A percentile compares a stretch with the other conserved stretches of the same genome.
Conservation (phyloP, 306 rosid species). For the Corylus avellana region DNA sequence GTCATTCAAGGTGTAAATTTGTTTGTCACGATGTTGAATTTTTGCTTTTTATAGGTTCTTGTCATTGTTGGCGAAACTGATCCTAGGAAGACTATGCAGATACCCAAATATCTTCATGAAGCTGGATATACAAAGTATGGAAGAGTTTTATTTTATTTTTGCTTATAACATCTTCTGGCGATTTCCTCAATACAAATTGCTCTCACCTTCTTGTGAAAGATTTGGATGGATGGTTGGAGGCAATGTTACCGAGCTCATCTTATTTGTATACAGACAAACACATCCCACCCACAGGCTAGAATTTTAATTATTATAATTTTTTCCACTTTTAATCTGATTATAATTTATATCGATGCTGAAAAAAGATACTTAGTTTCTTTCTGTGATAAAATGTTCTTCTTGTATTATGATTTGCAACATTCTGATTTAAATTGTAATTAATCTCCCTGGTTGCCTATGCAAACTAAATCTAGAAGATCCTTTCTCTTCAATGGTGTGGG, state of each 20-base stretch:
- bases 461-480: neutral
- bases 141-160: conserved; percentile 24
- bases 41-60: conserved; percentile 59
- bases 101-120: conserved; percentile 98
- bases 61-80: conserved; percentile 98
- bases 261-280: neutral
- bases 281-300: neutral
- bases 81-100: conserved; percentile 95
- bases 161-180: neutral
- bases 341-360: neutral
- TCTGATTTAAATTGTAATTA: neutral
- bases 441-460: neutral
- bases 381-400: neutral
- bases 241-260: neutral
- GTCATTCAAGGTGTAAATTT: conserved; percentile 18
- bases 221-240: neutral
- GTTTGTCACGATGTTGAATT: conserved; percentile 15
- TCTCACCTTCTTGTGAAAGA: neutral
- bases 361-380: neutral
- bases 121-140: conserved; percentile 91
- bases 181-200: neutral
- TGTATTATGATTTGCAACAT: neutral
- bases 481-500: neutral
- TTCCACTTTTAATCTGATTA: neutral
- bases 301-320: neutral